Percentiles rank a stretch among this genome's conserved stretches.
Conservation (phyloP, 345 rosid species). For the Mangifera indica region DNA sequence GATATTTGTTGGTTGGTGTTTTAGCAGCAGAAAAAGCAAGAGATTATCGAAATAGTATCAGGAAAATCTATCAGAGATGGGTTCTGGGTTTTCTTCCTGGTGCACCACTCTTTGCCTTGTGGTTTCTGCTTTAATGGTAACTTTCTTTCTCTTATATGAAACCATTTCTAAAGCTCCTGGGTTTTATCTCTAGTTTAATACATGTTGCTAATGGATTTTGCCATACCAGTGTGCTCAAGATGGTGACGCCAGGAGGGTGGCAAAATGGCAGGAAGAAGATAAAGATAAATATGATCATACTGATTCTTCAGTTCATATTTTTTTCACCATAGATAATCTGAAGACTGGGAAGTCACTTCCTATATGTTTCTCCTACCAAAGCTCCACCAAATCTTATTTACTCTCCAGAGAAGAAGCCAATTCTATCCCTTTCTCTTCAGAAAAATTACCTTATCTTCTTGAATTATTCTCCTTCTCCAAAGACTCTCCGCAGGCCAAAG, state of each 20-base stretch:
- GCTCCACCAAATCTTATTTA: conserved; percentile 38
- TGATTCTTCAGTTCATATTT: conserved; percentile 48
- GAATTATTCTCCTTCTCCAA: conserved; percentile 51
- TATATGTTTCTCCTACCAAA: conserved; percentile 38
- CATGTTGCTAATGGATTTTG: neutral
- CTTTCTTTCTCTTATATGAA: neutral
- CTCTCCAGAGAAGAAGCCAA: conserved; percentile 58
- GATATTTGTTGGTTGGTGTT: neutral
- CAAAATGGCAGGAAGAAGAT: neutral
- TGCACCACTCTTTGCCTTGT: neutral
- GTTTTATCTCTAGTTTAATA: neutral
- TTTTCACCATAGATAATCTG: conserved; percentile 51
- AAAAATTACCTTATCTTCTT: conserved; percentile 49
- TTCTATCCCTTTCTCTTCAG: conserved; percentile 57
- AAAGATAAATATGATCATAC: neutral
- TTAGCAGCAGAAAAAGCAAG: neutral
- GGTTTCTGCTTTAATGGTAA: conserved; percentile 10
- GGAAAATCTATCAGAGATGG: conserved; percentile 7
- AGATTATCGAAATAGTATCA: neutral
- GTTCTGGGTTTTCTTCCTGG: conserved; percentile 7
- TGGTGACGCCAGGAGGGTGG: conserved; percentile 12
- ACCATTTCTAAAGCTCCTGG: neutral
- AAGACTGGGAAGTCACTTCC: conserved; percentile 39
- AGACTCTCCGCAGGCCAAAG: conserved; percentile 65
- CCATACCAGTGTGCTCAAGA: conserved; percentile 11